Percentiles rank a stretch among this genome's conserved stretches.
phyloP scores from a whole-genome alignment of 352 stramenopile species.

The Achlya hypogyna region DNA sequence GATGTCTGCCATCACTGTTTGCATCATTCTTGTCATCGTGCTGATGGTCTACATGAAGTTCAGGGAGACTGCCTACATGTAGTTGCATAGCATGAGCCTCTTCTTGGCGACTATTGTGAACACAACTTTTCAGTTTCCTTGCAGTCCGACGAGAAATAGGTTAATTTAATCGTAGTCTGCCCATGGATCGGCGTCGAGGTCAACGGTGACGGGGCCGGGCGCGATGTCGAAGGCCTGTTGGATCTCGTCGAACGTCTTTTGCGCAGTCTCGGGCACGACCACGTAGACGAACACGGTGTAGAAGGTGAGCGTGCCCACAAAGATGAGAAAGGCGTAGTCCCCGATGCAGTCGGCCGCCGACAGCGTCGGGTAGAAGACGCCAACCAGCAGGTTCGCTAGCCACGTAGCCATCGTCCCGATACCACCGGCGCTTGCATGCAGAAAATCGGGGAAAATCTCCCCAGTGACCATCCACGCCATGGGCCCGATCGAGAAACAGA shows the following conservation, averaged over 20 bases:
- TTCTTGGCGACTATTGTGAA: too few relatives aligned
- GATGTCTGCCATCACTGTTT: too few relatives aligned
- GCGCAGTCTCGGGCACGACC: constrained; percentile 24
- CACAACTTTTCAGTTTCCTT: too few relatives aligned
- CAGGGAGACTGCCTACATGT: too few relatives aligned
- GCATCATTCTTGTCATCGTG: too few relatives aligned
- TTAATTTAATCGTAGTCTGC: too few relatives aligned
- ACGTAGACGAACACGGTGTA: constrained; percentile 28
- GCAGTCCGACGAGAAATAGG: too few relatives aligned
- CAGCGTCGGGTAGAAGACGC: constrained; percentile 34
- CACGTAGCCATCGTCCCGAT: constrained; percentile 23
- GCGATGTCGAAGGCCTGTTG: constrained; percentile 21
- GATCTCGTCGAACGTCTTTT: constrained; percentile 28
- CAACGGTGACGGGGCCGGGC: too few relatives aligned
- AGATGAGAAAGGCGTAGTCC: constrained; percentile 33
- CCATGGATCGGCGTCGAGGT: too few relatives aligned
- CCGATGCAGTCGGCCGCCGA: constrained; percentile 23
- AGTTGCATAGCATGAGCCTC: too few relatives aligned
- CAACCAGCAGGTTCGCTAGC: constrained; percentile 33
- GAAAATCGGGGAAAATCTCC: constrained; percentile 21
- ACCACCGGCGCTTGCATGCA: constrained; percentile 15
- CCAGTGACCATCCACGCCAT: constrained; percentile 15
- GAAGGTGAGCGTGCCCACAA: constrained; percentile 29
- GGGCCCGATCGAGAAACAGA: constrained; percentile 23
- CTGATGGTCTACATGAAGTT: too few relatives aligned